Conservation (phyloP, 192 early-diverging fungal species). For the Chytriomyces confervae region DNA sequence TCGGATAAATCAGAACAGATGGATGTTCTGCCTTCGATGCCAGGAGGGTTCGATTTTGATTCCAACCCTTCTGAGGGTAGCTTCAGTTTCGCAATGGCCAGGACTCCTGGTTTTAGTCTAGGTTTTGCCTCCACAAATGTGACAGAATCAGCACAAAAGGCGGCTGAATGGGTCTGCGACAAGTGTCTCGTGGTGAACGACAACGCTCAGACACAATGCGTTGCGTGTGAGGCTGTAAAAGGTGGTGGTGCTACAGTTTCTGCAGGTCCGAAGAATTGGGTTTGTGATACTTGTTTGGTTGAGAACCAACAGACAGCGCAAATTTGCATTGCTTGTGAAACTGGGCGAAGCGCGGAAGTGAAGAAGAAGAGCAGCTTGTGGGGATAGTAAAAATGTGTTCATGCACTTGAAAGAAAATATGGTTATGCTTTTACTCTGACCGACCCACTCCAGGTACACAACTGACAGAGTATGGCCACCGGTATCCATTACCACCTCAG, state of each 20-base stretch:
- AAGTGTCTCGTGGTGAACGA: not conserved
- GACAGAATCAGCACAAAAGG: not conserved
- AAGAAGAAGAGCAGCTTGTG: too few species aligned
- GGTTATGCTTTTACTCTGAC: too few species aligned
- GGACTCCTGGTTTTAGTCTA: not conserved
- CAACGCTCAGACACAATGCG: not conserved
- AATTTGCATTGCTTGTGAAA: not conserved
- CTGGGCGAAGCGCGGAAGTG: not conserved
- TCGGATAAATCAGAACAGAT: not conserved
- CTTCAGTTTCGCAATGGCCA: not conserved
- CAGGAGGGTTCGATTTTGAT: slow-evolving; percentile 13
- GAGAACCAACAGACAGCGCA: not conserved
- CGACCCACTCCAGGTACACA: too few species aligned
- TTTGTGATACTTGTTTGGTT: slow-evolving; percentile 7
- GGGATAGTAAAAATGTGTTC: too few species aligned
- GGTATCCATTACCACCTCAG: too few species aligned
- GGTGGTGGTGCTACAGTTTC: not conserved
- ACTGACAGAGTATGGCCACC: too few species aligned
- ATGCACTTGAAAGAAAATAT: too few species aligned
- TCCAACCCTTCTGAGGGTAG: not conserved
- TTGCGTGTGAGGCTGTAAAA: not conserved
- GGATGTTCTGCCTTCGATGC: not conserved
- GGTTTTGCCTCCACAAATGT: not conserved
- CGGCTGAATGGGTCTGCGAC: not conserved
- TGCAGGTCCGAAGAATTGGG: slow-evolving; percentile 4